Evolutionary conservation across 345 rosid genomes (phyloP), one percentile per base, ranked within the genome.

Genomic region (Aquilaria yunnanensis): DNA sequence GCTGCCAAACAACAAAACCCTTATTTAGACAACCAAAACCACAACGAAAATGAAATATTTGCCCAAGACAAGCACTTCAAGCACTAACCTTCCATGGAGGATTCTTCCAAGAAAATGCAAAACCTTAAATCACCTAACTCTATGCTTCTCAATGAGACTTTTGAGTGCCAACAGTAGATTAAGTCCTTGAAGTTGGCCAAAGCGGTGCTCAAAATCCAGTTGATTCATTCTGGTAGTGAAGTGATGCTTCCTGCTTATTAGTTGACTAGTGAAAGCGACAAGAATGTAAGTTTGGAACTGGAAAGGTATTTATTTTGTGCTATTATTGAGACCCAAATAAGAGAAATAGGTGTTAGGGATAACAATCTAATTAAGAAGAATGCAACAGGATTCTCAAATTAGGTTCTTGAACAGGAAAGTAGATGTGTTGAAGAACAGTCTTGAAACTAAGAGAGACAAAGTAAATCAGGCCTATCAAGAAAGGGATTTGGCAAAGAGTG

Each of bases 61-160:
- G 30, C 70, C 14, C 51, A 65, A 12, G 51, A 51, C 43, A 59
- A 59, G 54, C 59, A 61, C 69, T 31, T 59, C 45, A 32, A 14
- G 37, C 69, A 53, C 13, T 60, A 71, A 2, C 41, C 69, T 37
- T 46, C 77, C 60, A 64, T 55, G 77, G 89, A 84, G 50, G 81
- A 83, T 23, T 49, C 67, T 32, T 32, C 60, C 4, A 87, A 83
- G 71, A 80, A 71, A 71, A 55, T 87, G 9, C 76, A 77, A 60
- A 77, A 50, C 63, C 72, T 92, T 59, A 86, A 82, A 69, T 63
- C 77, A 41, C 90, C 90, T 56, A 88, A 88, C 74, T 57, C 54
- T 14, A 3, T 78, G 37, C 92, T 93, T 53, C 50, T 90, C 61
- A 82, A 82, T 47, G 81, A 85, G 78, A 72, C 83, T 3, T 3